Evolutionary conservation across 2,329 filamentous ascomycete genomes (phyloP), one percentile per base, ranked within the genome.

Genomic region (Monosporascus sp.): DNA sequence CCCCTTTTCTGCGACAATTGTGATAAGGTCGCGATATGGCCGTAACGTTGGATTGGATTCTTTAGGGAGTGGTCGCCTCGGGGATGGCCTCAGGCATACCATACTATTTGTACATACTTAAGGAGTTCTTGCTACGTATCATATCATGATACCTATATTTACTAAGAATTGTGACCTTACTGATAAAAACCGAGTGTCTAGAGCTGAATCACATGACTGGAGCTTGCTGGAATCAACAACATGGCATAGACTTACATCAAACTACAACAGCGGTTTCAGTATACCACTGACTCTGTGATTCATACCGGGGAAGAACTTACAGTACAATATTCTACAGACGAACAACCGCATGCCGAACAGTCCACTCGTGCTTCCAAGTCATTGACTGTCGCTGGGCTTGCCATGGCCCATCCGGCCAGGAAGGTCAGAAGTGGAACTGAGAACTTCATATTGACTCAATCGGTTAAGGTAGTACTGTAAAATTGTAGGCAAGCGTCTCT

Each of bases 281-380:
- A 49, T 39, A 49, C 27, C 18, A 8, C 20, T 49, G 18, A 22
- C n/a, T 8, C n/a, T 7, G 11, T 27, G 24, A 5, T 45, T 24
- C 11, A 25, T 41, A 18, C 7, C 14, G 36, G 24, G 24, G 7
- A 41, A 27, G 9, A 31, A 50, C 51, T 48, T 44, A 53, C 51
- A 39, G 51, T 54, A 24, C 55, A 57, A 51, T 52, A 54, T 18
- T 57, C 55, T 24, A 50, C 52, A 49, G 55, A 57, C 11, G 55
- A 57, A 31, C 55, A 57, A 22, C 52, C 24, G 24, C 55, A 57
- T 2, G 49, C 50, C 17, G 35, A 47, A n/a, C 55, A 57, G 37
- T 57, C 52, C 6, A 38, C 50, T 8, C 52, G 55, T n/a, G 55
- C 52, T 31, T 50, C 55, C 35, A 57, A 38, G 52, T 54, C 18